Evolutionary conservation across 2,329 filamentous ascomycete genomes (phyloP).

Genomic region (Thielaviopsis punctulata): DNA sequence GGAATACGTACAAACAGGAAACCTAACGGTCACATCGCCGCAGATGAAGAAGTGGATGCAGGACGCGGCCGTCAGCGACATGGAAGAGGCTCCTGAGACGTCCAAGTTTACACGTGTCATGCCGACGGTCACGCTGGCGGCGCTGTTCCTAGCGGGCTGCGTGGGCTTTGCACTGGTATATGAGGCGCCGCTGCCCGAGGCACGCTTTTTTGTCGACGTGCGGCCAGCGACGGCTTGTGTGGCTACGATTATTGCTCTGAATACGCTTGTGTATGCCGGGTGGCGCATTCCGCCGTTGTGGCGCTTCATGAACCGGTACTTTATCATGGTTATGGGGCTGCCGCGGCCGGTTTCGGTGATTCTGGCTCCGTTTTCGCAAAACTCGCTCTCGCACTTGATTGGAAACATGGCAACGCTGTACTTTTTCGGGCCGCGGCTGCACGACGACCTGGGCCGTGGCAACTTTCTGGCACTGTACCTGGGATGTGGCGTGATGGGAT

Average conservation of each 20-base stretch:
- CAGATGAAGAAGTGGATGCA: slow-evolving; percentile 25
- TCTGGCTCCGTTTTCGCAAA: slow-evolving; percentile 53
- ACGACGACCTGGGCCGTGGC: slow-evolving; percentile 53
- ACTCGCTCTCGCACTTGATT: slow-evolving; percentile 39
- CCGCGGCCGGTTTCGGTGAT: slow-evolving; percentile 45
- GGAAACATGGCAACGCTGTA: slow-evolving; percentile 49
- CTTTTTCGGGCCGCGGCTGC: slow-evolving; percentile 47
- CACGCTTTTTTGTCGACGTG: slow-evolving; percentile 41
- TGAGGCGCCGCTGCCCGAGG: slow-evolving; percentile 16
- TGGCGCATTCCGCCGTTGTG: slow-evolving; percentile 52
- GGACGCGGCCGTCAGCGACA: slow-evolving; percentile 28
- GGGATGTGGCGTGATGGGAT: slow-evolving; percentile 38
- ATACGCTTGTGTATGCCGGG: slow-evolving; percentile 35
- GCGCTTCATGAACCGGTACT: slow-evolving; percentile 49
- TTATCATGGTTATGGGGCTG: slow-evolving; percentile 46
- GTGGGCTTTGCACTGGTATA: slow-evolving; percentile 31
- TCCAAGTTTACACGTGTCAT: slow-evolving; percentile 34
- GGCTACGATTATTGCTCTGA: slow-evolving; percentile 40
- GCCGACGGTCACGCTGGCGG: slow-evolving; percentile 33
- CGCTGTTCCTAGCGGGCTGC: slow-evolving; percentile 27
- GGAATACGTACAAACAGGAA: slow-evolving; percentile 20
- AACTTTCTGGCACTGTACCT: slow-evolving; percentile 53
- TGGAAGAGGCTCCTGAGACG: slow-evolving; percentile 35
- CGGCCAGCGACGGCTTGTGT: slow-evolving; percentile 48
- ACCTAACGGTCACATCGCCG: slow-evolving; percentile 24